Conservation (phyloP, 768 basidiomycete genomes). For the Trametes cingulata region DNA sequence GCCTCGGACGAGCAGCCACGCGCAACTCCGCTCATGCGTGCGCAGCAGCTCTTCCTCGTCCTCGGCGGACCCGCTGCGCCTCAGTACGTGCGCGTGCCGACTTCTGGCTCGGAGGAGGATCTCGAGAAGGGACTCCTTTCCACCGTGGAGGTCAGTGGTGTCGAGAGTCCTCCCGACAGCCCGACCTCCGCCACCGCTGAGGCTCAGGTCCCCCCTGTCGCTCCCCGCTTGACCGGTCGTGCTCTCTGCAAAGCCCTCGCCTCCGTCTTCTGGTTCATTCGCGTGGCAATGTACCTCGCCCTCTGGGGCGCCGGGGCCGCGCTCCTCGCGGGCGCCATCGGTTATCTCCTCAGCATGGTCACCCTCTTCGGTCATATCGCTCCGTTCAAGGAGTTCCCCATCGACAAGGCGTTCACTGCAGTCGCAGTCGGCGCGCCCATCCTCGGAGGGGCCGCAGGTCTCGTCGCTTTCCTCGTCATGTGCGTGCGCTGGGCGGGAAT, state of each 20-base stretch:
- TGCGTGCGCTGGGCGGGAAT: constrained; percentile 3
- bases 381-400: not conserved
- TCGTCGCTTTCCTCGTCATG: not conserved
- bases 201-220: not conserved
- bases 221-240: not conserved
- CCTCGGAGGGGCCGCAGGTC: not conserved
- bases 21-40: not conserved
- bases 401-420: not conserved
- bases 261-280: not conserved
- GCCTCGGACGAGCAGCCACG: not conserved
- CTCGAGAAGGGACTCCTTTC: not conserved
- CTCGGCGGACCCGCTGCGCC: not conserved
- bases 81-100: not conserved
- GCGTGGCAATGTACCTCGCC: not conserved
- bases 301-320: not conserved
- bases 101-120: not conserved
- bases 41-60: not conserved
- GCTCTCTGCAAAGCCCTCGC: not conserved
- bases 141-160: not conserved
- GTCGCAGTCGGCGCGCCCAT: not conserved
- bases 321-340: not conserved
- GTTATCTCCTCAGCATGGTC: not conserved
- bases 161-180: not conserved
- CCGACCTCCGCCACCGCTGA: not conserved
- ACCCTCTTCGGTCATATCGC: not conserved